Base-by-base conservation (phyloP, 2,329 filamentous ascomycete species). In the Fusarium dimerum region DNA sequence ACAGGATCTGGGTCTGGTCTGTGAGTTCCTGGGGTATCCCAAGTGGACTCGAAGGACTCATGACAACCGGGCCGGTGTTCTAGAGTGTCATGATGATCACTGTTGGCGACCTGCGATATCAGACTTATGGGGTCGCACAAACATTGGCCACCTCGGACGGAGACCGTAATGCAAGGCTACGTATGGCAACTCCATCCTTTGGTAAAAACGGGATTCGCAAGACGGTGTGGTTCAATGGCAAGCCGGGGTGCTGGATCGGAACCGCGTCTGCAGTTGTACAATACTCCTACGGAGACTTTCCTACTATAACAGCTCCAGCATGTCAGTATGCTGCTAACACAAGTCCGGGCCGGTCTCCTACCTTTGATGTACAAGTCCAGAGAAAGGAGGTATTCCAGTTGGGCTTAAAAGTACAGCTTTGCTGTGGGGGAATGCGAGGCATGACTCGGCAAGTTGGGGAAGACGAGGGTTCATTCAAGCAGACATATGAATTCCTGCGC, bases 391-490 rank as follows among this genome's bases (percentile, higher is more conserved):
- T 51, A 56, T 47, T 48, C 57, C 20, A 48, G 52, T 52, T 32
- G 32, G 52, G 58, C 41, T 54, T 49, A 51, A 40, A 56, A 50
- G 52, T 44, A 59, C 56, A 49, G 43, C 15, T 45, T 44, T 43
- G 50, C 32, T 64, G 61, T 64, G 59, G 59, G 51, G 61, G 61
- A 62, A 52, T 44, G 52, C 20, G 44, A 50, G 44, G 30, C 57
- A 63, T 63, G 61, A 64, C 61, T 63, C 61, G 61, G 59, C 54
- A 52, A 55, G 46, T 48, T 47, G 47, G 51, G 43, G 45, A 48
- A 42, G 45, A 48, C 34, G 48, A 47, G 29, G 13, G 20, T 26
- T 26, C 20, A 26, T 4, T 26, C 20, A 26, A 7, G 20, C 7
- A 26, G 20, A 7, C 32, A 29, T 20, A 40, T 6, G 36, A 39